Base-by-base conservation (phyloP, 352 stramenopile species). In the Globisporangium abappressorium region DNA sequence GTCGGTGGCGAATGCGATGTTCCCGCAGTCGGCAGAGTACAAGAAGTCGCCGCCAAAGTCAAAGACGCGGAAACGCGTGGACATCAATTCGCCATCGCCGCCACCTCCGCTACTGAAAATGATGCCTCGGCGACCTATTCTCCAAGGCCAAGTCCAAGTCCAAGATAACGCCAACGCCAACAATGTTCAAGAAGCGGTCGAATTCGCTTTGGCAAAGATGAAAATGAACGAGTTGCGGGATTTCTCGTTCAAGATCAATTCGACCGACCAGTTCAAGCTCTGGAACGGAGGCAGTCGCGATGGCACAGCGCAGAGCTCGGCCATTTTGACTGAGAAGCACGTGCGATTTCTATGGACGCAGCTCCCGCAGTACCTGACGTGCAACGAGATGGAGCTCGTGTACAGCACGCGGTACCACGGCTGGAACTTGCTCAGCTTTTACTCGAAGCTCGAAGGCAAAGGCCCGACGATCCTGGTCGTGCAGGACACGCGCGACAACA, bases 341-440 rank as follows among this genome's bases (percentile, higher is more conserved):
- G 82, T 93, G 62, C 81, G 80, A 7, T 90, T 90, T 33, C 53
- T 93, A 2, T 84, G 76, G 76, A 81, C 80, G 9, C 75, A 87
- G 22, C 59, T 93, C 20, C 85, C 85, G 1, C 73, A 70, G 22
- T 90, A 88, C 47, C 53, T 93, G 55, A 80, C 74, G 28, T 90
- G 80, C 69, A 90, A 90, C 62, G 74, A 89, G 62, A 87, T 90
- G 82, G 80, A 91, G 67, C 73, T 93, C 36, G 73, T 76, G 33
- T 93, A 82, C 64, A 80, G 76, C 43, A 92, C 82, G 26, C 79
- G 80, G 9, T 68, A 72, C 24, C 83, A 93, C 64, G 85, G 85
- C 14, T 93, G 83, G 79, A 93, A 85, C 63, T 69, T 83, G 59
- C 65, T 93, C 26, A 90, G 79, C 41, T 91, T 92, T 58, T 93